phyloP scores from a whole-genome alignment of 202 grass and related monocot genomes.

The Panicum virgatum region DNA sequence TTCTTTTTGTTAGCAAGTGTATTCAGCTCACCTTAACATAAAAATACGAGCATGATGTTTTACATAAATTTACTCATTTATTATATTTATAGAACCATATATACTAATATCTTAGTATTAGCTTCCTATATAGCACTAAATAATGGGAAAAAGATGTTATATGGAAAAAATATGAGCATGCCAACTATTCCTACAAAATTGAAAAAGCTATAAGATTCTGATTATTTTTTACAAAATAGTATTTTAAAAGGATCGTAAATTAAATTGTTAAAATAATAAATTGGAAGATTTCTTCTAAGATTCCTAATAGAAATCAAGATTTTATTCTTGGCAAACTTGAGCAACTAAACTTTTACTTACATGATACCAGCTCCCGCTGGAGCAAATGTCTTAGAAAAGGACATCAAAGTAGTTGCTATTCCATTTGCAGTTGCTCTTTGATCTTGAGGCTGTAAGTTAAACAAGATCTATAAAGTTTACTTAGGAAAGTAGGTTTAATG shows the following conservation, averaged over 20 bases:
- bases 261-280: too few species aligned
- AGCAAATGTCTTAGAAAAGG: background rate
- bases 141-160: background rate
- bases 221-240: too few species aligned
- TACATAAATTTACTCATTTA: background rate
- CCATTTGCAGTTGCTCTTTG: constrained; percentile 46
- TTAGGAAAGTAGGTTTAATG: background rate
- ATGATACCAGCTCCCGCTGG: background rate
- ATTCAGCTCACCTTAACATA: too few species aligned
- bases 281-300: too few species aligned
- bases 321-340: background rate
- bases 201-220: too few species aligned
- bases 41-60: background rate
- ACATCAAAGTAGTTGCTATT: background rate
- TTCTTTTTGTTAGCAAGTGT: too few species aligned
- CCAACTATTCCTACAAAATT: too few species aligned
- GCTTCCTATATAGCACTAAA: background rate
- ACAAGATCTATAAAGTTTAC: background rate
- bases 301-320: too few species aligned
- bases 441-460: constrained; percentile 43
- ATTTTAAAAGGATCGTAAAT: too few species aligned
- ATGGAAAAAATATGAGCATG: background rate
- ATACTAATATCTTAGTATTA: background rate
- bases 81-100: background rate
- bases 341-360: background rate